Conservation (phyloP, 148 eudicot genomes). For the Rhododendron molle region DNA sequence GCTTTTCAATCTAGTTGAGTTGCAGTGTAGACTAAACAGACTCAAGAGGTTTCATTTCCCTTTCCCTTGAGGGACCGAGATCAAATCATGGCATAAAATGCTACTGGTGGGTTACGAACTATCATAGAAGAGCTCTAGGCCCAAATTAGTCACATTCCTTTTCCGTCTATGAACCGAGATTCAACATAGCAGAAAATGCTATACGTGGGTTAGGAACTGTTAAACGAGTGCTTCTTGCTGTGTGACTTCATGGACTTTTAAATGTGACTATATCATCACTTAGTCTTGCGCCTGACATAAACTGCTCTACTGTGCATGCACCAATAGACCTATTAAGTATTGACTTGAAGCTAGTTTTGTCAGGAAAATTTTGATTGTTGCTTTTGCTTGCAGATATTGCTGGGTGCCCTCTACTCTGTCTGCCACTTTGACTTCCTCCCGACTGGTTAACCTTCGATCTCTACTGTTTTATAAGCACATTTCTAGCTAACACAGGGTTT, state of each 20-base stretch:
- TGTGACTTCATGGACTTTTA: not conserved
- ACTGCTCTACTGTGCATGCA: not conserved
- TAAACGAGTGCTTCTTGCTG: not conserved
- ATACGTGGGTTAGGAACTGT: not conserved
- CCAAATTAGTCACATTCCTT: not conserved
- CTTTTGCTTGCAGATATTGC: constrained; percentile 36
- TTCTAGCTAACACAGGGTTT: not conserved
- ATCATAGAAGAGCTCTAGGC: not conserved
- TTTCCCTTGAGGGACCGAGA: not conserved
- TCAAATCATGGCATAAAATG: not conserved
- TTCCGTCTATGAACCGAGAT: not conserved
- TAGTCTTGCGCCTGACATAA: not conserved
- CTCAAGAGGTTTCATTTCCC: not conserved
- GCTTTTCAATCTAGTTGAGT: not conserved
- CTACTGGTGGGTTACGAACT: not conserved
- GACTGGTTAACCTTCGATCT: constrained; percentile 25
- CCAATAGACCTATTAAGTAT: not conserved
- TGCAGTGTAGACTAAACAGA: not conserved
- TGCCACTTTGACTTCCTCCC: constrained; percentile 48
- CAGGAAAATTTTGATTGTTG: not conserved
- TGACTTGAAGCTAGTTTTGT: not conserved
- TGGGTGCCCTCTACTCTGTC: constrained; percentile 39
- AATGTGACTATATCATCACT: not conserved
- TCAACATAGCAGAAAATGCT: not conserved
- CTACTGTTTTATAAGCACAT: not conserved